Conservation (phyloP, 768 basidiomycete species). For the Tylopilus rubrobrunneus region DNA sequence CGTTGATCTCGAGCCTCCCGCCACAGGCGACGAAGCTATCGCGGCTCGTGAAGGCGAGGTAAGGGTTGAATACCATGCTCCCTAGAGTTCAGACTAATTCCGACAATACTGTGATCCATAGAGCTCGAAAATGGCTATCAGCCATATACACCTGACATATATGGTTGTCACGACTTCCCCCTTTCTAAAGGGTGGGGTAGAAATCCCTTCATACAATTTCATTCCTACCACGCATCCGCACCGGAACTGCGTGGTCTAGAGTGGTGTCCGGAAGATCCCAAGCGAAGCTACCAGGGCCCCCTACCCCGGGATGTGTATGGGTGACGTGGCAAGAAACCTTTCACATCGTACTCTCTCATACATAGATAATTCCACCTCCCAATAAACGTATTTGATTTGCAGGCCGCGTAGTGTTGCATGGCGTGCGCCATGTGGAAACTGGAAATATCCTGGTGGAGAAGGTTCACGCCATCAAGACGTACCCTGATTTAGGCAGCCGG, state of each 20-base stretch:
- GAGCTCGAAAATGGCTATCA: constrained; percentile 76
- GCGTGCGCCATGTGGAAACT: constrained; percentile 22
- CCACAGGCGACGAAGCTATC: constrained; percentile 35
- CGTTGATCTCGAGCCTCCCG: constrained; percentile 70
- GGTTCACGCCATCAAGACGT: constrained; percentile 20
- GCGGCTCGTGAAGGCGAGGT: constrained; percentile 75
- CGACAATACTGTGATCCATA: constrained; percentile 7
- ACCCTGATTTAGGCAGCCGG: constrained; percentile 23
- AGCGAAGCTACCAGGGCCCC: constrained; percentile 44
- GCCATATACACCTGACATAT: constrained; percentile 74
- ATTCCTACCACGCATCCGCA: constrained; percentile 74
- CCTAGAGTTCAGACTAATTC: constrained; percentile 16
- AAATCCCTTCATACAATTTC: constrained; percentile 68
- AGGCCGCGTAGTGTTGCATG: constrained; percentile 25
- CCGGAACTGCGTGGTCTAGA: constrained; percentile 71
- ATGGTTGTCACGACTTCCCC: constrained; percentile 81
- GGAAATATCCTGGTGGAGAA: constrained; percentile 18
- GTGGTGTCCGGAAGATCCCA: constrained; percentile 70
- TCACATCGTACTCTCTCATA: constrained; percentile 22
- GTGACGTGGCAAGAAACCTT: constrained; percentile 29
- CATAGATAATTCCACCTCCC: constrained; percentile 20
- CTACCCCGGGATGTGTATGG: constrained; percentile 56
- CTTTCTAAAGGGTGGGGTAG: constrained; percentile 63
- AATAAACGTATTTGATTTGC: constrained; percentile 31
- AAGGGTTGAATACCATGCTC: constrained; percentile 22